Base-by-base conservation (phyloP, 2,329 filamentous ascomycete genomes). In the Coccinonectria pachysandricola region DNA sequence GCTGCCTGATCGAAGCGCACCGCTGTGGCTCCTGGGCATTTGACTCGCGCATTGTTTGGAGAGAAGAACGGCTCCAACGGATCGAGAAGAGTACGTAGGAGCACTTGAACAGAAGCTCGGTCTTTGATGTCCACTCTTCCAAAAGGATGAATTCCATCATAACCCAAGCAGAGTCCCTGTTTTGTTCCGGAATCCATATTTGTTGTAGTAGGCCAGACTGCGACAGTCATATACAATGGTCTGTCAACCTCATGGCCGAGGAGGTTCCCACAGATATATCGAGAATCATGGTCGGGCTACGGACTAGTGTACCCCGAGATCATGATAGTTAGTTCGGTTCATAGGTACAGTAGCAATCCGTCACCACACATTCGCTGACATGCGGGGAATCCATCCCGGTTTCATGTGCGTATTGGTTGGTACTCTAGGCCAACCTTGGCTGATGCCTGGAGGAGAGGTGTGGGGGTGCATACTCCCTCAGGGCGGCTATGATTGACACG, bases 1-100 rank as follows among this genome's bases (percentile, higher is more conserved):
- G 79, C 81, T 2, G 74, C 71, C 50, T 84, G 76, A 47, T 87
- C 82, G 50, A 86, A 87, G 14, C 79, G 65, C 12, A 83, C 82
- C 11, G 79, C 79, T 0, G 79, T 83, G 9, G 68, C 71, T 5
- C 80, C 80, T 1, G 69, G 69, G 13, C 77, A 69, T 43, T 72
- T 75, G 23, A 86, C 66, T 23, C 79, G 64, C 8, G 76, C 72
- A 45, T 71, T 69, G 21, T 61, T 48, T 0, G 75, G 72, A 1
- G 80, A 85, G 53, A 84, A 82, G 52, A 81, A 81, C 3, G 75
- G 68, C 32, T 75, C 63, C 5, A 87, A 61, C 7, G 81, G 80
- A 42, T 82, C 75, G 14, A 87, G 68, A 7, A 87, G 60, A 3
- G 73, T 66, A 19, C 58, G 56, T 9, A 79, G 64, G 8, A 77